A percentile compares a stretch with the other conserved stretches of the same genome.
Conservation (phyloP, 2,329 filamentous ascomycete genomes). For the Colletotrichum neosansevieriae region DNA sequence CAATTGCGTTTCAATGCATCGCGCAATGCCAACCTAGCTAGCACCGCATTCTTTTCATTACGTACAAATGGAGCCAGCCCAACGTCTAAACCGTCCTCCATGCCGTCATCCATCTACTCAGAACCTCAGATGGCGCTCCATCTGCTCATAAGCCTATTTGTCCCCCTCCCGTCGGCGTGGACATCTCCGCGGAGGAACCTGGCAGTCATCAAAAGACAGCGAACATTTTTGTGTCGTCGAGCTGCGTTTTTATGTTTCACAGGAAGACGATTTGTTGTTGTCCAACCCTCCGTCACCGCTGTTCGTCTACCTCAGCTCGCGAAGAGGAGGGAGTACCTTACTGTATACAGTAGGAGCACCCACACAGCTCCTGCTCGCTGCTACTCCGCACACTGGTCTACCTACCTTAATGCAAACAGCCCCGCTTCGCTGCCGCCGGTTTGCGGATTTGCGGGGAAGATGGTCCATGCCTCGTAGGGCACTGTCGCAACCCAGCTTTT, state of each 20-base stretch:
- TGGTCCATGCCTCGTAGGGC: constrained; percentile 33
- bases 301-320: neutral
- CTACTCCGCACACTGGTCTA: constrained; percentile 27
- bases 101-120: constrained; percentile 36
- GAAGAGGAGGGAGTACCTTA: too few species aligned
- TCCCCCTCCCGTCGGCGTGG: constrained; percentile 19
- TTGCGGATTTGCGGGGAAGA: constrained; percentile 39
- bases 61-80: constrained; percentile 39
- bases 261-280: neutral
- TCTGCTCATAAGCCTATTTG: constrained; percentile 34
- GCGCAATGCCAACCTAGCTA: constrained; percentile 31
- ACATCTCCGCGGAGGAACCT: constrained; percentile 28
- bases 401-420: constrained; percentile 37
- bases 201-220: neutral
- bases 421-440: constrained; percentile 32
- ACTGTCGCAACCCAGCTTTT: constrained; percentile 7
- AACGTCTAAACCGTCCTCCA: constrained; percentile 22
- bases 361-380: constrained; percentile 21
- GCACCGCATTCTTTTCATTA: constrained; percentile 40
- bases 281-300: constrained; percentile 12
- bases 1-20: constrained; percentile 25
- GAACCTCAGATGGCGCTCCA: constrained; percentile 8
- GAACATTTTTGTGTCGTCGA: constrained; percentile 1
- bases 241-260: constrained; percentile 9
- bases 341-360: too few species aligned